Evolutionary conservation across 1,284 basidiomycete genomes (phyloP).

Genomic region (Sanghuangporus sanghuang): DNA sequence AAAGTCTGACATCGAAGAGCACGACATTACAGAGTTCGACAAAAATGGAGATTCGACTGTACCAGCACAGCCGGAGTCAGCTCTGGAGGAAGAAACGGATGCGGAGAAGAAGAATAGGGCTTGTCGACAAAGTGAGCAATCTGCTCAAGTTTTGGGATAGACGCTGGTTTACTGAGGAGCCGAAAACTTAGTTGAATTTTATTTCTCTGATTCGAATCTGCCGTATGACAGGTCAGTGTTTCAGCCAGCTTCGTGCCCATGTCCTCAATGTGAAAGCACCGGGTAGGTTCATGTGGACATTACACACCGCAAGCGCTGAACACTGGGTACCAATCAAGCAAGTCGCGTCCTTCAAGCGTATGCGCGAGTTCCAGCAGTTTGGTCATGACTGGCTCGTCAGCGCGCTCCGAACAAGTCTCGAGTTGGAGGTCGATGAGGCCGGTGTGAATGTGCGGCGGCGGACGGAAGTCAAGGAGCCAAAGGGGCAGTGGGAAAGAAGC

Average conservation of each 20-base stretch:
- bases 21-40: conserved; percentile 6
- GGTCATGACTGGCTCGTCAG: conserved; percentile 65
- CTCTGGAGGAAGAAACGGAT: conserved; percentile 22
- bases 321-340: conserved; percentile 93
- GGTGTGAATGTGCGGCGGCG: conserved; percentile 70
- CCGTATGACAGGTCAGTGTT: conserved; percentile 82
- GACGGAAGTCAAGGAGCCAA: conserved; percentile 68
- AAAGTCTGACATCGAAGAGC: conserved; percentile 6
- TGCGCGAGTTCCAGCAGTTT: conserved; percentile 66
- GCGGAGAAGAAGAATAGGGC: conserved; percentile 38
- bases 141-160: not conserved
- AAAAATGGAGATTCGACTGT: conserved; percentile 2
- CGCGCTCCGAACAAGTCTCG: conserved; percentile 54
- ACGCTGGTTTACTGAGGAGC: conserved; percentile 6
- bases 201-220: conserved; percentile 95
- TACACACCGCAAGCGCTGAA: conserved; percentile 70
- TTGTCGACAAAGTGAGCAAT: conserved; percentile 40
- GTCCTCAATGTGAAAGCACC: not conserved
- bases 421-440: conserved; percentile 76
- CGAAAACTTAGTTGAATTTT: conserved; percentile 79
- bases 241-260: not conserved
- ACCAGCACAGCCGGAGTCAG: not conserved
- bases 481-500: conserved; percentile 72
- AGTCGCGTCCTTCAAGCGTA: conserved; percentile 93
- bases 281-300: conserved; percentile 90